Evolutionary conservation across 192 early-diverging fungal genomes (phyloP), one percentile per base, ranked within the genome.

Genomic region (Backusella liffmaniae): DNA sequence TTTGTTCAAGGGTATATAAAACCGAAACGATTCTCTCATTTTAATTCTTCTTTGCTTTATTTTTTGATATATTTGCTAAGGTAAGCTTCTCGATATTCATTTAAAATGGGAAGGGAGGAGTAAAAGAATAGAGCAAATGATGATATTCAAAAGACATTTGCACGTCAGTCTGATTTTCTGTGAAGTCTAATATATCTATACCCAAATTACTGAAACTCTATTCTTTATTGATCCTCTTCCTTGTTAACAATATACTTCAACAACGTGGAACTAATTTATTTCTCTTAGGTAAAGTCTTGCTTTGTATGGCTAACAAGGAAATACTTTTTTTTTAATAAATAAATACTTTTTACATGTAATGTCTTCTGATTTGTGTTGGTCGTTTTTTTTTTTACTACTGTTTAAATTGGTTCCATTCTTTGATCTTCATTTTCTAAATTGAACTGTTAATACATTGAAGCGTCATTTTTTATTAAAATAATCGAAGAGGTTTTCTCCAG

Each of bases 91-190:
- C 2, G 4, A 12, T 62, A 12, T 62, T 29, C 26, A 12, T 23
- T 29, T 62, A 21, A 12, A 9, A 26, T 10, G 10, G 26, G n/a
- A 62, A 13, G 26, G 12, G 5, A 9, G 8, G 0, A 29, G 13
- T 23, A 62, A 13, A 29, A 62, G 56, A 62, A 62, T 62, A 62
- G 56, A 62, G 56, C 56, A 23, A 62, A 62, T 23, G 56, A 62
- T 62, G 56, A 62, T 62, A 62, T 62, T 62, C 23, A 62, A 62
- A 62, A 62, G 56, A 62, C 56, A 62, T 62, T 62, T 62, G 56
- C 56, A 62, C 56, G 56, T 62, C 56, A 62, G 56, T 62, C 56
- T 62, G 56, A 62, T 62, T 9, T 62, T 29, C 21, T 29, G 23
- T 62, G 56, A 62, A 62, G 56, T 12, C 12, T 10, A 62, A 62